A percentile compares a stretch with the other conserved stretches of the same genome.
phyloP scores from a whole-genome alignment of 345 rosid species.

The Eucalyptus melliodora region DNA sequence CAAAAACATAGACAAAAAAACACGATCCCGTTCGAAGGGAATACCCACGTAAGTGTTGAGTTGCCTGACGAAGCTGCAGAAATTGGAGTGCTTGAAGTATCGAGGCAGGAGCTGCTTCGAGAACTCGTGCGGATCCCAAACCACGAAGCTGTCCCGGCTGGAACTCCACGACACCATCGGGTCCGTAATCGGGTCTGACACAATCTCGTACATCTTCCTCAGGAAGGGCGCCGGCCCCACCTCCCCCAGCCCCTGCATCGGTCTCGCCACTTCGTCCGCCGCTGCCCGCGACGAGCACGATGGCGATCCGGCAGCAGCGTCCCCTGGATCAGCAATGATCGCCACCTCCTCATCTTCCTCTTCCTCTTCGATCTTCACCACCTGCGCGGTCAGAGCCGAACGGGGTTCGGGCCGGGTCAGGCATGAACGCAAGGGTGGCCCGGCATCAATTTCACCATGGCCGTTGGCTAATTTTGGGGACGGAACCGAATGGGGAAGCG shows the following conservation, averaged over 20 bases:
- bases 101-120: constrained; percentile 33
- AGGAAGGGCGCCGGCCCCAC: constrained; percentile 42
- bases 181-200: constrained; percentile 34
- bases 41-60: constrained; percentile 45
- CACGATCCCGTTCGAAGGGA: not conserved
- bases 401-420: not conserved
- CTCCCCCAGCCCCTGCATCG: constrained; percentile 45
- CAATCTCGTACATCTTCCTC: constrained; percentile 40
- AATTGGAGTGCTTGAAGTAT: constrained; percentile 63
- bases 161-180: constrained; percentile 30
- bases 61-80: constrained; percentile 62
- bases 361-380: not conserved
- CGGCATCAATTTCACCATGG: not conserved
- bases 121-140: constrained; percentile 35
- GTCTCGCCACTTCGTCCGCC: constrained; percentile 15
- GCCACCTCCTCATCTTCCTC: not conserved
- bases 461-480: not conserved
- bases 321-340: not conserved
- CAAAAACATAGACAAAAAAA: not conserved
- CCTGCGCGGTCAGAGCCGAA: not conserved
- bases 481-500: not conserved
- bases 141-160: constrained; percentile 31
- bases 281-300: not conserved
- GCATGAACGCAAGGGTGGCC: not conserved
- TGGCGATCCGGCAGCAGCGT: not conserved